These are phyloP conservation scores for Cotoneaster glaucophyllus DNA, from an alignment of 306 rosid genomes.

Conservation along the genomic window DNA sequence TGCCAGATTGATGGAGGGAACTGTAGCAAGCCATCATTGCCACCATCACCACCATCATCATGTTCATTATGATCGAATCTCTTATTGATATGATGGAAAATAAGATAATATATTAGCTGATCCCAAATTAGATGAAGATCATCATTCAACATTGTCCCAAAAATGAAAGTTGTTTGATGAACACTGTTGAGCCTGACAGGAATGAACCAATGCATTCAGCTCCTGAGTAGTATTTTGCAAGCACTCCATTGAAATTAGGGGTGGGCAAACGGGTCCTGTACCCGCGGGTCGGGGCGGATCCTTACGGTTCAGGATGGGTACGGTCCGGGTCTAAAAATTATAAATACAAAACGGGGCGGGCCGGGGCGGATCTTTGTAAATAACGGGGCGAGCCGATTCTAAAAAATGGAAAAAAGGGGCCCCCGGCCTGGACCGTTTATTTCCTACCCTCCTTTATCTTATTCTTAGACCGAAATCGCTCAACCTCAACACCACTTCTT, in stretches of 20 bases:
- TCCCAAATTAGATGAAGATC: background rate
- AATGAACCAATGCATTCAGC: constrained; percentile 61
- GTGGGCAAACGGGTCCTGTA: no score
- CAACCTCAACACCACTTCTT: no score
- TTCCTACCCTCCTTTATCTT: no score
- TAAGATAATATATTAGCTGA: background rate
- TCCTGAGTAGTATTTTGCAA: constrained; percentile 42
- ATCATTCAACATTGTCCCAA: constrained; percentile 61
- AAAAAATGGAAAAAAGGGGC: no score
- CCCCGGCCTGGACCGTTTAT: no score
- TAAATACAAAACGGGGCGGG: no score
- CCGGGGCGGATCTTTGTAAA: no score
- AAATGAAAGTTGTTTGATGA: constrained; percentile 50
- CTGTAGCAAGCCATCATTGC: background rate
- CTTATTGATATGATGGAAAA: background rate
- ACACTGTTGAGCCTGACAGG: constrained; percentile 47
- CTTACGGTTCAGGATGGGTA: no score
- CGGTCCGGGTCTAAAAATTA: no score
- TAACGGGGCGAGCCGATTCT: no score
- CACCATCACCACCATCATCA: background rate
- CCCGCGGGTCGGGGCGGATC: no score
- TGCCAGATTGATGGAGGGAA: background rate
- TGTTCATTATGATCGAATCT: background rate
- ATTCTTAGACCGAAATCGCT: no score
- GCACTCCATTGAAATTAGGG: constrained; percentile 39